Evolutionary conservation across 169 alveolate species (phyloP).

Genomic region (Cryptosporidium sp.): DNA sequence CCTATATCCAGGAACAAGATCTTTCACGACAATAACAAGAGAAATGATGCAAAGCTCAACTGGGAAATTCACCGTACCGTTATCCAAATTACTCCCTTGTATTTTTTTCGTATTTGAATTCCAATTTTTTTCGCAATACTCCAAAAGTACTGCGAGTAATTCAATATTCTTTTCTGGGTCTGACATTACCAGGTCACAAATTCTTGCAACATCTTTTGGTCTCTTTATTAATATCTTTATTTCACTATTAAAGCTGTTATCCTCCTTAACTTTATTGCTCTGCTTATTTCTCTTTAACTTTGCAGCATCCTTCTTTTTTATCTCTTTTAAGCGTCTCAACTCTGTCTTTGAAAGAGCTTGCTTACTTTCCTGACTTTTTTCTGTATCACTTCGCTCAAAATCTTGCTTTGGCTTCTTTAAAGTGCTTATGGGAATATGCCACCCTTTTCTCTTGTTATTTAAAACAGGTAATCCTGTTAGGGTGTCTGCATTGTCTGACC

Average conservation of each 20-base stretch:
- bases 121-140: slow-evolving; percentile 16
- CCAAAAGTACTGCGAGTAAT: slow-evolving; percentile 1
- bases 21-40: slow-evolving; percentile 40
- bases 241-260: not conserved
- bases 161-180: slow-evolving; percentile 44
- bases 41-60: slow-evolving; percentile 31
- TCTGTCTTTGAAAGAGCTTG: slow-evolving; percentile 13
- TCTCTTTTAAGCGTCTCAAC: slow-evolving; percentile 19
- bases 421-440: slow-evolving; percentile 25
- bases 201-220: slow-evolving; percentile 50
- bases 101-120: not conserved
- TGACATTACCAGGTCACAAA: slow-evolving; percentile 56
- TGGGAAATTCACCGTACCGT: not conserved
- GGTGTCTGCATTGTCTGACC: slow-evolving; percentile 56
- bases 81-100: not conserved
- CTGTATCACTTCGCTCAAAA: not conserved
- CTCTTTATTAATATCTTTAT: slow-evolving; percentile 8
- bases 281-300: slow-evolving; percentile 8
- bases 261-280: not conserved
- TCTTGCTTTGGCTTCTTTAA: slow-evolving; percentile 3
- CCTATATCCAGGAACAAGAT: slow-evolving; percentile 56
- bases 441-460: slow-evolving; percentile 31
- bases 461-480: slow-evolving; percentile 48
- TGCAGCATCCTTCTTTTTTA: slow-evolving; percentile 23
- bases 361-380: not conserved